Base-by-base conservation (phyloP, 495 filamentous ascomycete species). In the Pyronema domesticum region DNA sequence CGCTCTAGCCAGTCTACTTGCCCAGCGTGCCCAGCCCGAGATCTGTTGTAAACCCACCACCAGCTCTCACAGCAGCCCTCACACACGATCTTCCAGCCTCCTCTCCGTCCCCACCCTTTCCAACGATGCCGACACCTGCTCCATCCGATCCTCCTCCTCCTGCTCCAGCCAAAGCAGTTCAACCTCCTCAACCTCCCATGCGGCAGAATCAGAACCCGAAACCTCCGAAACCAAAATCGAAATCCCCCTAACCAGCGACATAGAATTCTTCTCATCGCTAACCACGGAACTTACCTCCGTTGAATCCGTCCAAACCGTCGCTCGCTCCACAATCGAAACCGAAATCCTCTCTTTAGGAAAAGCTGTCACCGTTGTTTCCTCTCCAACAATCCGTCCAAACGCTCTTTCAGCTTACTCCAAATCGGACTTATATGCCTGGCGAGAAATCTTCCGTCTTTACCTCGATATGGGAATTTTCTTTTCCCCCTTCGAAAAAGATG, bases 401-500 rank as follows among this genome's bases (percentile, higher is more conserved):
- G 19, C 13, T 4, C 39, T 6, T 6, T 71, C 71, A 10, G 51
- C 61, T 30, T 66, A 68, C 54, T 51, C 37, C 30, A 81, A 74
- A 57, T 76, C 73, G n/a, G 81, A 87, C 60, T 64, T 86, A 19
- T 77, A 78, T 51, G 71, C 72, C 30, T 88, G 83, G 83, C 77
- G 83, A 42, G 73, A 78, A 55, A 78, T 88, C 43, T 85, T 88
- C 58, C 75, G 80, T 42, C 62, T 83, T 1, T 88, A 88, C 57
- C 64, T 81, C 19, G 76, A 85, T 36, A 76, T 74, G 6, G 69
- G 75, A n/a, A 70, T 86, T 7, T 88, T 88, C 68, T 86, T 86
- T 68, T 82, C 81, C 0, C 78, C 75, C 0, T 70, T 68, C 11
- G 82, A 86, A 57, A 61, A 58, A 14, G 73, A 79, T 56, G 52